Conservation (phyloP, 2,329 filamentous ascomycete species). For the Colletotrichum abscissum region DNA sequence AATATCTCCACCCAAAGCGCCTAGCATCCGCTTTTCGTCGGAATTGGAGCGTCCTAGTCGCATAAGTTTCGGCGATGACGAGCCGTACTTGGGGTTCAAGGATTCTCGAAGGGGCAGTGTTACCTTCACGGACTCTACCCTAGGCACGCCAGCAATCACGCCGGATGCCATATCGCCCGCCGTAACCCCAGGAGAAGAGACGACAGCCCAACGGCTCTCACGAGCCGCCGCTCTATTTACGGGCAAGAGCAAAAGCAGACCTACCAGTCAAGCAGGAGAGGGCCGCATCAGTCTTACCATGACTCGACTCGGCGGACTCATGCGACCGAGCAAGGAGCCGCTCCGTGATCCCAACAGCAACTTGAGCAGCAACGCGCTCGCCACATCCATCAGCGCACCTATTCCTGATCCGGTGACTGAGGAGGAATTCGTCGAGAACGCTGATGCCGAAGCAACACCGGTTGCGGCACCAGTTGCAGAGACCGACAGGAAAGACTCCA, state of each 20-base stretch:
- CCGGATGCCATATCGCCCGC: slow-evolving; percentile 51
- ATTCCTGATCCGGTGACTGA: slow-evolving; percentile 28
- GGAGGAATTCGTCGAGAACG: slow-evolving; percentile 37
- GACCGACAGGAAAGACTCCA: slow-evolving; percentile 35
- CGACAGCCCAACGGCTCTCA: slow-evolving; percentile 64
- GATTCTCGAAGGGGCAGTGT: slow-evolving; percentile 63
- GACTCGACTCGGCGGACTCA: slow-evolving; percentile 63
- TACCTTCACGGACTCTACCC: slow-evolving; percentile 58
- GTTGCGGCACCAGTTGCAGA: slow-evolving; percentile 15
- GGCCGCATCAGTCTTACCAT: slow-evolving; percentile 68
- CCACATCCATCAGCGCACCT: slow-evolving; percentile 23
- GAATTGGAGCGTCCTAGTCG: slow-evolving; percentile 63
- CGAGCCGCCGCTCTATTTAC: slow-evolving; percentile 68
- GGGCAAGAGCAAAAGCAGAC: slow-evolving; percentile 61
- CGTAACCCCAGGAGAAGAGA: slow-evolving; percentile 62
- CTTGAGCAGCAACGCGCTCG: slow-evolving; percentile 31
- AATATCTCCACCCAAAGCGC: slow-evolving; percentile 50
- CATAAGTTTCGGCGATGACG: slow-evolving; percentile 58
- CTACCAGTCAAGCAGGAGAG: slow-evolving; percentile 69
- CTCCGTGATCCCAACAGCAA: slow-evolving; percentile 45
- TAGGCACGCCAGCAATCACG: slow-evolving; percentile 50
- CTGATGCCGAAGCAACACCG: slow-evolving; percentile 7
- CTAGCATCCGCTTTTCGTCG: slow-evolving; percentile 65
- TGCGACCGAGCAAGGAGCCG: slow-evolving; percentile 63
- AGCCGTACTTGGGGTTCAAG: slow-evolving; percentile 45